These are phyloP conservation scores for Helotiales sp. DNA, from an alignment of 2,329 filamentous ascomycete genomes.

Conservation along the genomic window DNA sequence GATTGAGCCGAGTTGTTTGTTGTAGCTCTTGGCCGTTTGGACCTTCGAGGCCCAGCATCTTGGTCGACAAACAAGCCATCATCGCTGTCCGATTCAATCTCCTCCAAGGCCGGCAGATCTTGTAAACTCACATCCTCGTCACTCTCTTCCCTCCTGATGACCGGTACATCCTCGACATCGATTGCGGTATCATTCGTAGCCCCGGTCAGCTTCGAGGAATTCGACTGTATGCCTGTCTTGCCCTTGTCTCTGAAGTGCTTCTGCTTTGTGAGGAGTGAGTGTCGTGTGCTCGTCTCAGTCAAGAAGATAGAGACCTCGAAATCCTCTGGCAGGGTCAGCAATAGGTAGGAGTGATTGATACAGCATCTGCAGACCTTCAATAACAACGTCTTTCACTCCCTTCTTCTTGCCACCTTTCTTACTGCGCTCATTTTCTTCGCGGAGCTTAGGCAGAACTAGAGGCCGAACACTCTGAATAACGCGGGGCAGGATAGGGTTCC, in stretches of 20 bases:
- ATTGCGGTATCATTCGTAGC: constrained; percentile 52
- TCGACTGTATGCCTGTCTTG: constrained; percentile 46
- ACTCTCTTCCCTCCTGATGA: constrained; percentile 28
- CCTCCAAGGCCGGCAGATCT: constrained; percentile 28
- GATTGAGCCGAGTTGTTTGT: constrained; percentile 31
- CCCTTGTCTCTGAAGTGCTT: constrained; percentile 70
- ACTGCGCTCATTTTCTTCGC: constrained; percentile 78
- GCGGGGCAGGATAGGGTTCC: constrained; percentile 73
- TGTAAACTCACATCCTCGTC: constrained; percentile 26
- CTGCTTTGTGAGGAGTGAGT: constrained; percentile 82
- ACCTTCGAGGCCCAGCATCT: constrained; percentile 22
- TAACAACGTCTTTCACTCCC: constrained; percentile 84
- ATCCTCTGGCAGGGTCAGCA: constrained; percentile 62
- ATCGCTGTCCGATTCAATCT: constrained; percentile 9
- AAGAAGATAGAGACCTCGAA: constrained; percentile 96
- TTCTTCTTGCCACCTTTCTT: constrained; percentile 59
- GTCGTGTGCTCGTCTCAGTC: constrained; percentile 79
- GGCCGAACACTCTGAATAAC: constrained; percentile 85
- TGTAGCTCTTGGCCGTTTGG: constrained; percentile 33
- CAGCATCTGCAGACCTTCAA: constrained; percentile 57
- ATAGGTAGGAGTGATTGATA: neutral
- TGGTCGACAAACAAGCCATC: constrained; percentile 37
- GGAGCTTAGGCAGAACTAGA: constrained; percentile 84
- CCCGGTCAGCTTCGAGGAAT: constrained; percentile 61
- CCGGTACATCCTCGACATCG: constrained; percentile 34